Base-by-base conservation (phyloP, 257 asterid species). In the Solanum bulbocastanum region DNA sequence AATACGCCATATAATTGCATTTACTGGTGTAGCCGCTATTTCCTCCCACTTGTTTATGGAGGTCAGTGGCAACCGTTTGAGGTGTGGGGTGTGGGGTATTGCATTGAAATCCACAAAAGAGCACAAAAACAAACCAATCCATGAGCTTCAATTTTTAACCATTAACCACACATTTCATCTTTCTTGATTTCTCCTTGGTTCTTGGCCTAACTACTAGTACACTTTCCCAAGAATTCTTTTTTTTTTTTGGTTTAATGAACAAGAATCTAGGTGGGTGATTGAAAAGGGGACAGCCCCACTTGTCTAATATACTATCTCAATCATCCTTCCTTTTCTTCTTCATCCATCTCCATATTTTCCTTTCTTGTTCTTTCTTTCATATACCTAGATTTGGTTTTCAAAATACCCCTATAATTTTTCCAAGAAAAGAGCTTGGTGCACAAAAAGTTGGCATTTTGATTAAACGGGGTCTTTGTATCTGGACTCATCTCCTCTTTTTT, bases 391-490 rank as follows among this genome's bases (percentile, higher is more conserved):
- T 79, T 79, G 65, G 36, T 76, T 76, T 40, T 44, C 84, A 44
- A 25, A 14, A 78, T 78, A 25, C 14, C 8, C 49, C 62, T 40
- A 42, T 14, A n/a, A 44, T 44, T 79, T 27, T 79, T 79, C 14
- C 40, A 79, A 46, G 68, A 52, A 46, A 79, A 25, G 37, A 78
- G 25, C 25, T 25, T 78, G 62, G 62, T 79, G 65, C 85, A 79
- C 37, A 79, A 44, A 78, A 44, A 82, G 69, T 49, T 82, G 44
- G 85, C 16, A 40, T 35, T 82, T 42, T 90, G 68, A 37, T 49
- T 62, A 36, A 75, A 82, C 60, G 81, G 89, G 88, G 35, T 72
- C 86, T 88, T 58, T 76, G 90, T 76, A 85, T 89, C 91, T 87
- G 87, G 84, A 37, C 35, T 16, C 76, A 42, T 72, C 84, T 60